Evolutionary conservation across 2,329 filamentous ascomycete species (phyloP).

Genomic region (Calonectria fujianensis): DNA sequence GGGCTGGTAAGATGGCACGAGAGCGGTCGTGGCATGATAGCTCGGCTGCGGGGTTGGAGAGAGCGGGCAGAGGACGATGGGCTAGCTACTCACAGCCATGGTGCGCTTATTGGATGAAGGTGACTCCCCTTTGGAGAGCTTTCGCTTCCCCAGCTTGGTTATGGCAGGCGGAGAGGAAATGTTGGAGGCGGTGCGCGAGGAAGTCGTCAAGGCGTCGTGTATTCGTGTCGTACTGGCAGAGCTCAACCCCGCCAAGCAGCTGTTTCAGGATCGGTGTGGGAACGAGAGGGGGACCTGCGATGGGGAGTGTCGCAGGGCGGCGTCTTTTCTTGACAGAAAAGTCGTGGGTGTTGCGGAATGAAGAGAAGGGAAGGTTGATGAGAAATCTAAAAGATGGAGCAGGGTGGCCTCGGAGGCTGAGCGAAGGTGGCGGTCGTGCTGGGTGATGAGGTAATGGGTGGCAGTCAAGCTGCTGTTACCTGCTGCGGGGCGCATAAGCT

Average conservation of each 20-base stretch:
- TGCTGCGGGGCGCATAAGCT: conserved; percentile 47
- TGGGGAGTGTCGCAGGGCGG: conserved; percentile 43
- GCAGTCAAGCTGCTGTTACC: conserved; percentile 42
- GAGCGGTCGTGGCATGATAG: conserved; percentile 28
- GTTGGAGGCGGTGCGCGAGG: conserved; percentile 55
- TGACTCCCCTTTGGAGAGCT: conserved; percentile 77
- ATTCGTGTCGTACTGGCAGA: conserved; percentile 51
- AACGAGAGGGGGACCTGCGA: conserved; percentile 40
- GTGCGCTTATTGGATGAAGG: conserved; percentile 74
- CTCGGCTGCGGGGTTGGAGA: conserved; percentile 17
- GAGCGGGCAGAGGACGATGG: conserved; percentile 2
- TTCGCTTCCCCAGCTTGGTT: conserved; percentile 80
- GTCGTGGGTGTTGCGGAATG: conserved; percentile 35
- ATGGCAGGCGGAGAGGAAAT: conserved; percentile 58
- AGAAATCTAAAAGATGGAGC: conserved; percentile 39
- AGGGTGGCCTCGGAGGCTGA: conserved; percentile 42
- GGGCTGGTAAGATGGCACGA: conserved; percentile 2
- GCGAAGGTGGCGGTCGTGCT: conserved; percentile 46
- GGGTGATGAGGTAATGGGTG: conserved; percentile 56
- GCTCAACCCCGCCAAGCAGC: conserved; percentile 60
- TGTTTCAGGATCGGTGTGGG: conserved; percentile 42
- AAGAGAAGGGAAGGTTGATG: conserved; percentile 29
- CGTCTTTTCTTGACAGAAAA: conserved; percentile 29
- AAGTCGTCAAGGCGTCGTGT: conserved; percentile 44
- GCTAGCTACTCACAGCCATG: conserved; percentile 74